These are phyloP conservation scores for Exophiala phaeomuriformis DNA, from an alignment of 2,329 filamentous ascomycete species.

Conservation along the genomic window DNA sequence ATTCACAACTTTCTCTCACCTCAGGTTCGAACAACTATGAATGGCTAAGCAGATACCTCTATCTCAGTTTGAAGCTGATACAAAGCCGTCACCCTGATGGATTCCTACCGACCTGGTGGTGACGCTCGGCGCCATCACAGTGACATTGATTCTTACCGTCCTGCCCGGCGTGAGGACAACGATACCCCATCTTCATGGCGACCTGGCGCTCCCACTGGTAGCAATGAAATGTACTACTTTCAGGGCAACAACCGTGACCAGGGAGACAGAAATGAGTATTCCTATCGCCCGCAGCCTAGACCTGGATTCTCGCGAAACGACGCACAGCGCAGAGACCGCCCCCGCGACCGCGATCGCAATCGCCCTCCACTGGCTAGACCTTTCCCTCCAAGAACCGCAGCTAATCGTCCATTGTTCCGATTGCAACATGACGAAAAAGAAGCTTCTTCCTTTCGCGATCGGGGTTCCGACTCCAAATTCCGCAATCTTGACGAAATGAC, in stretches of 20 bases:
- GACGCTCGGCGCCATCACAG: not conserved
- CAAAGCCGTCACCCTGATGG: not conserved
- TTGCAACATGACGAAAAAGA: constrained; percentile 11
- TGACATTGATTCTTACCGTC: constrained; percentile 13
- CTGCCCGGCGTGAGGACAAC: not conserved
- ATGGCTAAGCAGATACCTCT: not conserved
- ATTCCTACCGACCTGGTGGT: constrained; percentile 9
- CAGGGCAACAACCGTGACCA: constrained; percentile 12
- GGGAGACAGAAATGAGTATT: not conserved
- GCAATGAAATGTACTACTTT: constrained; percentile 18
- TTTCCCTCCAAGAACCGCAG: constrained; percentile 3
- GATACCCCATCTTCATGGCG: constrained; percentile 6
- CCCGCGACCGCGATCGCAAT: not conserved
- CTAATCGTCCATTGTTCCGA: constrained; percentile 18
- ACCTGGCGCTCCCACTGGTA: not conserved
- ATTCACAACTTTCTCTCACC: not conserved
- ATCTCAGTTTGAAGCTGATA: not conserved
- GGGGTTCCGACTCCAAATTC: constrained; percentile 20
- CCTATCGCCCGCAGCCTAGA: constrained; percentile 4
- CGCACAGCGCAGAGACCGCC: constrained; percentile 2
- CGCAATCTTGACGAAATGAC: constrained; percentile 34
- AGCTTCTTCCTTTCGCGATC: constrained; percentile 8
- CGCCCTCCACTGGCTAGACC: not conserved
- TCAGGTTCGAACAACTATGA: too few relatives aligned
- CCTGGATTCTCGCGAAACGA: constrained; percentile 1